Evolutionary conservation across 2,329 filamentous ascomycete species (phyloP), one percentile per base, ranked within the genome.

Genomic region (Plectosphaerella plurivora): DNA sequence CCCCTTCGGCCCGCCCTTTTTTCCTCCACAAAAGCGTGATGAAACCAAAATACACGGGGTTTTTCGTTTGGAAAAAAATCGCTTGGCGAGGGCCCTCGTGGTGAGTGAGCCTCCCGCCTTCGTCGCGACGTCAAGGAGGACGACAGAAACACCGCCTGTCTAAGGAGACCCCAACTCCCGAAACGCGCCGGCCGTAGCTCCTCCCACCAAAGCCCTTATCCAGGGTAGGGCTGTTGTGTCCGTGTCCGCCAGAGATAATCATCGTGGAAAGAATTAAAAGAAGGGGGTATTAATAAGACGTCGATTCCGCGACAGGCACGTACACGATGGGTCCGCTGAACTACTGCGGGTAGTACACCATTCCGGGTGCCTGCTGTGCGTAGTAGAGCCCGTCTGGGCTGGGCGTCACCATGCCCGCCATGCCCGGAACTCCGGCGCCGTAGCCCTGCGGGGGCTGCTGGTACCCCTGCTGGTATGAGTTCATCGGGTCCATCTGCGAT

Each of bases 391-490:
- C 77, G 66, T 85, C 78, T 62, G 81, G 78, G 63, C 74, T 84
- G 57, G 78, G 81, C 55, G 88, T 88, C 74, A 91, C 87, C 85
- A 94, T 91, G 10, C 88, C 87, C 56, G 85, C 86, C 81, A 92
- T 90, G 44, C 84, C 85, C 55, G 87, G 76, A 45, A 84, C 76
- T 44, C 78, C 81, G 16, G 74, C 56, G 14, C 24, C 45, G 16
- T 55, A 57, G 12, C 50, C 50, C 10, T 52, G 56, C 15, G 56
- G 50, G 24, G 50, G 44, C 52, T 75, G 73, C 18, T 44, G 41
- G 61, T 85, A 89, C 51, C 75, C 65, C 53, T 76, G 79, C 53
- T 76, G 79, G 57, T 81, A 82, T 18, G 67, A 61, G 47, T 73
- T 65, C 57, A 82, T 73, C 1, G 79, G 72, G 24, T 82, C 74